Evolutionary conservation across 768 basidiomycete genomes (phyloP).

Genomic region (Mycena amicta): DNA sequence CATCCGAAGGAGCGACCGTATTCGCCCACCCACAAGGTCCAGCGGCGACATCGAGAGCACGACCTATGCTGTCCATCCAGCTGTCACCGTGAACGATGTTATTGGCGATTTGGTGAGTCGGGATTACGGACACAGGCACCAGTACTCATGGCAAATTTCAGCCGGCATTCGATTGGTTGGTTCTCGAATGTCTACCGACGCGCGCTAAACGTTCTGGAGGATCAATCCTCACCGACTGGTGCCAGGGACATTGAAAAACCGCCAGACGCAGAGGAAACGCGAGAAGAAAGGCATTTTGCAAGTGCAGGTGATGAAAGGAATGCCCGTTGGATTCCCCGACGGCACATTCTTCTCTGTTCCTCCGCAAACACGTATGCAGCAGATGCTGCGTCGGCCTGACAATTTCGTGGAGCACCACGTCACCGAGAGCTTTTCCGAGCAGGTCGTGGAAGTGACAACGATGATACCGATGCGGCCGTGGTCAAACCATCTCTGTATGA

Average conservation of each 20-base stretch:
- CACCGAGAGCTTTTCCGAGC: not conserved
- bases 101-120: conserved; percentile 52
- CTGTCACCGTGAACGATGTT: conserved; percentile 50
- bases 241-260: not conserved
- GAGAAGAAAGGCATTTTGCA: not conserved
- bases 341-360: conserved; percentile 30
- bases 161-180: conserved; percentile 16
- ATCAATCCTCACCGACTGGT: not conserved
- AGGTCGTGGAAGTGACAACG: conserved; percentile 4
- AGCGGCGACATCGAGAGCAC: conserved; percentile 25
- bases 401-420: conserved; percentile 5
- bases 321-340: conserved; percentile 5
- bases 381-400: conserved; percentile 5
- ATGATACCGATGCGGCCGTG: conserved; percentile 1
- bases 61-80: conserved; percentile 41
- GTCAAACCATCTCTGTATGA: conserved; percentile 9
- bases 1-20: conserved; percentile 27
- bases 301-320: not conserved
- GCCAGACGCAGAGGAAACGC: not conserved
- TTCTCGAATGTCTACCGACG: not conserved
- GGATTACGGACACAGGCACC: too few species aligned
- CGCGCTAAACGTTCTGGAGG: not conserved
- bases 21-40: conserved; percentile 34
- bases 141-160: too few species aligned
- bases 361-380: conserved; percentile 45